Percentiles rank a stretch among this genome's conserved stretches.
These are phyloP conservation scores for Ascomycota sp. DNA, from an alignment of 2,329 filamentous ascomycete species.

Conservation along the genomic window DNA sequence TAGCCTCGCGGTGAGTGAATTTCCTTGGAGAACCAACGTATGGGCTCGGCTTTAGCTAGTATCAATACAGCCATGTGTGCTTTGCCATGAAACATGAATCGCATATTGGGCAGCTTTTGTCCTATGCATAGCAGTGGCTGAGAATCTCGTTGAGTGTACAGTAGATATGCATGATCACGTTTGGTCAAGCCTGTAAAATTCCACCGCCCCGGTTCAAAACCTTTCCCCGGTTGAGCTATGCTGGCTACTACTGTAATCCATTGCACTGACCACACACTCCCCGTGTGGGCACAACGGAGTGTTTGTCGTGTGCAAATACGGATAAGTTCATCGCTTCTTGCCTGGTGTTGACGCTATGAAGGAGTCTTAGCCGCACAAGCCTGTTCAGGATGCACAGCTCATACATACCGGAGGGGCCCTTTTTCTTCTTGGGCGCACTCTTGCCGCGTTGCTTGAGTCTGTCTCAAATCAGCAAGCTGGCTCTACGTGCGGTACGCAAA, in stretches of 20 bases:
- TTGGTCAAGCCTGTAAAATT: background rate
- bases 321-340: too few species aligned
- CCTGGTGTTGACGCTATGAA: too few species aligned
- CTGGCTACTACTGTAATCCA: too few species aligned
- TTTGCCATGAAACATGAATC: background rate
- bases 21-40: too few species aligned
- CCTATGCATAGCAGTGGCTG: too few species aligned
- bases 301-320: too few species aligned
- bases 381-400: background rate
- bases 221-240: too few species aligned
- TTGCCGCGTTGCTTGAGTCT: slow-evolving; percentile 68
- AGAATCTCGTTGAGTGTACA: too few species aligned
- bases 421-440: slow-evolving; percentile 77
- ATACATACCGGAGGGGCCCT: slow-evolving; percentile 21
- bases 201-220: too few species aligned
- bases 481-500: background rate
- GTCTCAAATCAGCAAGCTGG: slow-evolving; percentile 10
- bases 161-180: background rate
- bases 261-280: background rate
- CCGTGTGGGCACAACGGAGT: too few species aligned
- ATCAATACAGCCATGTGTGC: background rate
- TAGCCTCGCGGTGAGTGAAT: too few species aligned
- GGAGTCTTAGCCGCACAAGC: background rate
- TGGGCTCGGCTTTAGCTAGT: too few species aligned
- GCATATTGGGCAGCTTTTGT: background rate